phyloP scores from a whole-genome alignment of 257 asterid genomes.

The Scutellaria galericulata region DNA sequence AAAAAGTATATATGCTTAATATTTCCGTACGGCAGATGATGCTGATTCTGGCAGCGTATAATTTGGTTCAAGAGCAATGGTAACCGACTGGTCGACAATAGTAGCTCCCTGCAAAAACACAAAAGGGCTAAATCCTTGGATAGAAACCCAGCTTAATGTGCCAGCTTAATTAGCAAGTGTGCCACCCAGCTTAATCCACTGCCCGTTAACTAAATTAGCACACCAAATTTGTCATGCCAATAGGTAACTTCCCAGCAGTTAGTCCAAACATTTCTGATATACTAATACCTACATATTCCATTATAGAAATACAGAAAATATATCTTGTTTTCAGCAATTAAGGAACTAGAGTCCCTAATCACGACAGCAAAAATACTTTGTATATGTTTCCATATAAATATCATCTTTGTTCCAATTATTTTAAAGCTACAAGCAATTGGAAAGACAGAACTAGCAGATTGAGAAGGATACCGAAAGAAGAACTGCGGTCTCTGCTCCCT shows the following conservation, averaged over 20 bases:
- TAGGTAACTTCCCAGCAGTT: neutral
- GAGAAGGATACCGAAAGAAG: conserved; percentile 64
- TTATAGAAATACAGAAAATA: neutral
- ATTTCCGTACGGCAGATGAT: conserved; percentile 42
- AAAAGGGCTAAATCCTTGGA: conserved; percentile 11
- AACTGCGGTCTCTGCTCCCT: conserved; percentile 71
- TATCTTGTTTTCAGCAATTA: neutral
- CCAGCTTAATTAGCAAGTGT: neutral
- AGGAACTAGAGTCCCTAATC: neutral
- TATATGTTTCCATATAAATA: neutral
- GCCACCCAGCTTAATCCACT: neutral
- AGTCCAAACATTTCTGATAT: conserved; percentile 7
- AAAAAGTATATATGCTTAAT: neutral
- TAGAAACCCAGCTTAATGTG: too few relatives aligned
- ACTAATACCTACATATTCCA: conserved; percentile 13
- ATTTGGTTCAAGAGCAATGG: conserved; percentile 48
- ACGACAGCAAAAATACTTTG: neutral
- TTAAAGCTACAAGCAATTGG: neutral
- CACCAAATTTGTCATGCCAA: neutral
- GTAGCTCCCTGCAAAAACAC: conserved; percentile 61
- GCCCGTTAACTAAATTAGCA: neutral
- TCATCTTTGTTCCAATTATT: conserved; percentile 3
- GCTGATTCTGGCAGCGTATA: conserved; percentile 54
- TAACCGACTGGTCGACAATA: conserved; percentile 66
- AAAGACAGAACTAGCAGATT: conserved; percentile 15